These are phyloP conservation scores for Rhododendron griersonianum DNA, from an alignment of 148 eudicot species.

Conservation along the genomic window DNA sequence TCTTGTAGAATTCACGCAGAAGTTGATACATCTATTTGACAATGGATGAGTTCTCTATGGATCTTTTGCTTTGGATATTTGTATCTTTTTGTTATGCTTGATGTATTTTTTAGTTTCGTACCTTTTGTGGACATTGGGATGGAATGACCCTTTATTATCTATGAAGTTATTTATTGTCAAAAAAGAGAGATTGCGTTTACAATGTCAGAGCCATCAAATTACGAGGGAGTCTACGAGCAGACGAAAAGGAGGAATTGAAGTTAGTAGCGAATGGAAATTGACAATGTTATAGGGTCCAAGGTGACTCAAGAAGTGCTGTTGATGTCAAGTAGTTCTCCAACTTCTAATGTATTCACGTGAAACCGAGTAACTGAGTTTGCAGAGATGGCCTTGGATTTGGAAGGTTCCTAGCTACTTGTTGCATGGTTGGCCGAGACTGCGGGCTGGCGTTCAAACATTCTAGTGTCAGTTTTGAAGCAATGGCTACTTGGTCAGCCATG, in stretches of 20 bases:
- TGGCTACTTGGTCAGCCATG: not conserved
- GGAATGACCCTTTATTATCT: no score
- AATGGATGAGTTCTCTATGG: no score
- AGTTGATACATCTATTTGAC: no score
- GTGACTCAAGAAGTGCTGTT: not conserved
- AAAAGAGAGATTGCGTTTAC: no score
- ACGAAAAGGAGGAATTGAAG: no score
- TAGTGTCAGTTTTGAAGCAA: not conserved
- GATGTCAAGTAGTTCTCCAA: not conserved
- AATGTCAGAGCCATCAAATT: not conserved
- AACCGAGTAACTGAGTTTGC: not conserved
- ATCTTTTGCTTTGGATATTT: no score
- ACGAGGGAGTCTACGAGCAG: not conserved
- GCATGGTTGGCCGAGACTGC: not conserved
- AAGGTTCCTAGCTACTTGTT: not conserved
- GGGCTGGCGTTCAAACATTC: not conserved
- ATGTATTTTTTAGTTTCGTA: no score
- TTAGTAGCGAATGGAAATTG: not conserved
- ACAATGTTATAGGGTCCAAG: not conserved
- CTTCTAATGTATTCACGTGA: not conserved
- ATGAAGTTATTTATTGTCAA: no score
- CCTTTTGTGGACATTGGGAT: no score
- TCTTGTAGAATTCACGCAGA: no score
- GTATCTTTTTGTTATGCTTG: no score
- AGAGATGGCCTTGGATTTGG: not conserved